These are phyloP conservation scores for Lycium barbarum DNA, from an alignment of 257 asterid genomes.

Conservation along the genomic window DNA sequence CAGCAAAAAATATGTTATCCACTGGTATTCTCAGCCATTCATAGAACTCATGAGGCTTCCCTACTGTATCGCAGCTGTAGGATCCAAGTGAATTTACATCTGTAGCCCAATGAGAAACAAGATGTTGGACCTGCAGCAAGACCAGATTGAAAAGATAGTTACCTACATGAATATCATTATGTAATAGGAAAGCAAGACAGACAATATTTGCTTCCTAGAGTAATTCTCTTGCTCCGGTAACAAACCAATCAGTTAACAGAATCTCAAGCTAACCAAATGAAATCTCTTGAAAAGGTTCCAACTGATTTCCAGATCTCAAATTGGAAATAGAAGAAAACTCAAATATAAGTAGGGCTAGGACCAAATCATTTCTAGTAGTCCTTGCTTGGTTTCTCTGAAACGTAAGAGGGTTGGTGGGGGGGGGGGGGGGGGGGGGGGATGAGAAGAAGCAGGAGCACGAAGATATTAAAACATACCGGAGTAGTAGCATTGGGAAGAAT, in stretches of 20 bases:
- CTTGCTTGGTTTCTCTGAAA: background rate
- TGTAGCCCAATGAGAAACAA: constrained; percentile 89
- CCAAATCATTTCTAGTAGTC: background rate
- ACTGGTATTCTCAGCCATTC: constrained; percentile 84
- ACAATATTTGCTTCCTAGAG: background rate
- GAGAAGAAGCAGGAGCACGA: background rate
- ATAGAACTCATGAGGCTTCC: constrained; percentile 77
- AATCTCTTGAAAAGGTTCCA: background rate
- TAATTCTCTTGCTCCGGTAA: background rate
- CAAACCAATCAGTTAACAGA: background rate
- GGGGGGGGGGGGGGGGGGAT: too few relatives aligned
- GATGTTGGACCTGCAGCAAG: constrained; percentile 72
- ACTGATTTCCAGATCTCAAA: background rate
- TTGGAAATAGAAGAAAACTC: background rate
- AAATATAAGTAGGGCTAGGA: background rate
- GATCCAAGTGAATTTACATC: constrained; percentile 79
- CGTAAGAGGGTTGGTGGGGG: too few relatives aligned
- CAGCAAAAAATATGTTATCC: constrained; percentile 88
- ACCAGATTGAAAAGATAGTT: background rate
- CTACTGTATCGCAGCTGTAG: constrained; percentile 83
- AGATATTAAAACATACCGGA: constrained; percentile 61
- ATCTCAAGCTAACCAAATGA: background rate
- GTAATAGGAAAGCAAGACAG: background rate
- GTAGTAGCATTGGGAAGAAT: constrained; percentile 83
- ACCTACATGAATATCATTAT: background rate